A percentile compares a stretch with the other conserved stretches of the same genome.
phyloP scores from a whole-genome alignment of 1,139 yeast genomes.

The Candida albicans region DNA sequence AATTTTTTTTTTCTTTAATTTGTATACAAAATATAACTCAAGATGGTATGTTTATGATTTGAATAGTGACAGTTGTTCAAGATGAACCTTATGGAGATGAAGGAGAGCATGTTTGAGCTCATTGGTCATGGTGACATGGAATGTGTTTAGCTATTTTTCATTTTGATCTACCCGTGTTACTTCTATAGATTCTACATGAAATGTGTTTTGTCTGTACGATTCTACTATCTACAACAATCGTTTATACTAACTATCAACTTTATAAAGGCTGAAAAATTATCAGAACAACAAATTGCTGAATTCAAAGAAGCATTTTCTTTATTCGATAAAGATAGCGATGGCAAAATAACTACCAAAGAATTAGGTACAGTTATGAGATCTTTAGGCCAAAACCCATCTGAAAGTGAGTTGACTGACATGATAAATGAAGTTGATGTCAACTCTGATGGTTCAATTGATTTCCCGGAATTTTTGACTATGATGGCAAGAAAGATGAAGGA shows the following conservation, averaged over 20 bases:
- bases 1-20: neutral
- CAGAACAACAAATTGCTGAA: constrained; percentile 95
- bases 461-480: constrained; percentile 80
- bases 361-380: constrained; percentile 98
- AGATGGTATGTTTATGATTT: constrained; percentile 5
- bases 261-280: constrained; percentile 78
- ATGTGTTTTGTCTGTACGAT: neutral
- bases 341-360: constrained; percentile 91
- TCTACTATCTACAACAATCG: neutral
- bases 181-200: neutral
- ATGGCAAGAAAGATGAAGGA: constrained; percentile 96
- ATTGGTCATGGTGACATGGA: no score
- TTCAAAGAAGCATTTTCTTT: constrained; percentile 97
- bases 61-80: no score
- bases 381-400: constrained; percentile 94
- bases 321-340: constrained; percentile 95
- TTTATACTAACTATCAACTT: constrained; percentile 1
- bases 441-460: constrained; percentile 93
- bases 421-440: constrained; percentile 95
- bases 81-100: no score
- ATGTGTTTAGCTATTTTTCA: no score
- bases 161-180: neutral
- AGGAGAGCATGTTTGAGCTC: no score
- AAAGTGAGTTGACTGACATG: constrained; percentile 92
- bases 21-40: neutral